Base-by-base conservation (phyloP, 2,329 filamentous ascomycete species). In the Penicillium sp. region DNA sequence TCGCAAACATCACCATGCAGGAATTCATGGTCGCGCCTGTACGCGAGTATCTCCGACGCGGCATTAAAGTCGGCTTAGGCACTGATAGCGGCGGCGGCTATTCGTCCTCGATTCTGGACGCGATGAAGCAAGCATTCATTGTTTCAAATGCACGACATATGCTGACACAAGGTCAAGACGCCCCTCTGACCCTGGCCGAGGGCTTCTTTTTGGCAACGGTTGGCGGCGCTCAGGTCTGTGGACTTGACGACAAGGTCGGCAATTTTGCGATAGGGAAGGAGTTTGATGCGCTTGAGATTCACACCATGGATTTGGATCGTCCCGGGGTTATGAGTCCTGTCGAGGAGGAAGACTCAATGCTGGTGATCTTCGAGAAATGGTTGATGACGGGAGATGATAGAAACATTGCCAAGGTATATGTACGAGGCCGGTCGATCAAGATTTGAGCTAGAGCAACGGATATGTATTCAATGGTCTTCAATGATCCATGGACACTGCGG, bases 71-170 rank as follows among this genome's bases (percentile, higher is more conserved):
- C n/a, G 81, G 81, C 0, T 62, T 85, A 0, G 81, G 81, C 0
- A 84, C 81, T 0, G 81, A 84, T 47, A 78, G 74, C 29, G 79
- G 80, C 2, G 81, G 79, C 19, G 80, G 81, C 0, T 83, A 77
- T 59, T 78, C 79, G 4, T 73, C 71, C 4, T 76, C 73, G 7
- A 81, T 84, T 54, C 65, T 65, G 4, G 60, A 64, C 10, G 54
- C 55, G 2, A 66, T 66, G 54, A 56, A 57, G 7, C 74, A 79
- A 47, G 76, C 80, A 0, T 70, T 83, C 40, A 73, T 83, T 26
- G 67, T 68, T 3, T 69, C 67, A 1, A 62, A 63, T 38, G 64
- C 68, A 13, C 56, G 58, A 10, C 57, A 66, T 27, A 60, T 48
- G 5, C 32, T 62, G 17, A 63, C 58, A 0, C 43, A 60, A 1